A percentile compares a stretch with the other conserved stretches of the same genome.
phyloP scores from a whole-genome alignment of 2,329 filamentous ascomycete genomes.

The Cordyceps militaris region DNA sequence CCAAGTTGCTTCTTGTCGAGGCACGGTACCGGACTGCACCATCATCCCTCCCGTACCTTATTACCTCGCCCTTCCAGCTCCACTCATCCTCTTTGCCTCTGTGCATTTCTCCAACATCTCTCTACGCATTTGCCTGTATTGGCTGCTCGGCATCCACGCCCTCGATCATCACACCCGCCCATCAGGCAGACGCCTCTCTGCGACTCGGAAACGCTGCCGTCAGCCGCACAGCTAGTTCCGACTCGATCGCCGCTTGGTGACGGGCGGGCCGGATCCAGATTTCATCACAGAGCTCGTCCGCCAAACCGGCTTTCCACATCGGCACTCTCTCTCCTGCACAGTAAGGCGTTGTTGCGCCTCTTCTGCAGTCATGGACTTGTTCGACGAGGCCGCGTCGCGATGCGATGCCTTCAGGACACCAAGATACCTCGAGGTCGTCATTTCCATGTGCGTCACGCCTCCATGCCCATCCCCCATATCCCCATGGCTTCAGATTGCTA shows the following conservation, averaged over 20 bases:
- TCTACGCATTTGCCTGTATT: neutral
- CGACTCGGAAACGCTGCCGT: neutral
- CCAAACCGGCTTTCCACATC: neutral
- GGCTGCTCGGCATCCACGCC: neutral
- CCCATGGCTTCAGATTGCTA: conserved; percentile 11
- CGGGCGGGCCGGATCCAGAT: conserved; percentile 2
- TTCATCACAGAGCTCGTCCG: neutral
- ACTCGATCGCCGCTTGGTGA: neutral
- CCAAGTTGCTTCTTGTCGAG: neutral
- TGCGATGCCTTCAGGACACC: conserved; percentile 48
- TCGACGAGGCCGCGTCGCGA: conserved; percentile 14
- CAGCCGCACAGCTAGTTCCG: neutral
- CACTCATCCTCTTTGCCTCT: neutral
- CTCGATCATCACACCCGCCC: neutral
- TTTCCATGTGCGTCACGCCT: conserved; percentile 42
- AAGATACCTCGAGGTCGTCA: conserved; percentile 46
- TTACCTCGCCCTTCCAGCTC: neutral
- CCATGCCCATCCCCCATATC: neutral
- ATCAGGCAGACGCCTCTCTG: neutral
- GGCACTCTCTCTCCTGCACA: neutral
- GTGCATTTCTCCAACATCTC: neutral
- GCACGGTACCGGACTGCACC: neutral
- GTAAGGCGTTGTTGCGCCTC: neutral
- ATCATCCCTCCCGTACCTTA: neutral
- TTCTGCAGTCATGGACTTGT: conserved; percentile 15